Base-by-base conservation (phyloP, 768 basidiomycete genomes). In the Lepiota venenata region DNA sequence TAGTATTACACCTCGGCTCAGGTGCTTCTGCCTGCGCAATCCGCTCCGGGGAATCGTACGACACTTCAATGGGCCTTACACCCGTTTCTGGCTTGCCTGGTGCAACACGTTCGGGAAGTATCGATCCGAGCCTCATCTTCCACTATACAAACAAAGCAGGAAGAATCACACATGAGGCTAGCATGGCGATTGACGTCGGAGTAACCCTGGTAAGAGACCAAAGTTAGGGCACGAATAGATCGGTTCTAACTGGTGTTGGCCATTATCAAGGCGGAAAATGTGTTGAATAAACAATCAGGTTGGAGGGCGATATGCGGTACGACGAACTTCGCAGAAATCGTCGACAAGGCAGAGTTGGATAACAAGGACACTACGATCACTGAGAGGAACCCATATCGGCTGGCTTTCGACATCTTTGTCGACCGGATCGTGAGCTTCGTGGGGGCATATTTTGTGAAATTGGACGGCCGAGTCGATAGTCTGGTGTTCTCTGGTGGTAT, bases 11-110 rank as follows among this genome's bases (percentile, higher is more conserved):
- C 67, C 81, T 96, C 52, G 93, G 93, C 4, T 91, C 90, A n/a
- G 94, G 94, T 12, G 93, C 93, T 0, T 91, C 87, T 12, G 82
- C 79, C 12, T 93, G 91, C 66, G 83, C 84, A 15, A 86, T 96
- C 66, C 75, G 77, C 46, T 64, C 74, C 37, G 94, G 94, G 18
- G 71, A 78, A 56, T 91, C 88, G 18, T 75, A 87, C 58, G 91
- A 96, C 68, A 95, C 92, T 1, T 86, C 83, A 36, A 97, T 97
- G 94, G 93, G 93, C 2, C 79, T 97, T 36, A 94, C 94, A 1
- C 93, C 93, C 3, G 69, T 93, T n/a, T 83, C 84, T 51, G 93
- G 93, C 2, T 74, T 96, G 0, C 92, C 93, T 3, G 93, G 94
- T 14, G 92, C 91, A 1, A 95, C 93, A 1, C 85, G 94, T 46